Evolutionary conservation across 306 rosid species (phyloP).

Genomic region (Pyrus bretschneideri): DNA sequence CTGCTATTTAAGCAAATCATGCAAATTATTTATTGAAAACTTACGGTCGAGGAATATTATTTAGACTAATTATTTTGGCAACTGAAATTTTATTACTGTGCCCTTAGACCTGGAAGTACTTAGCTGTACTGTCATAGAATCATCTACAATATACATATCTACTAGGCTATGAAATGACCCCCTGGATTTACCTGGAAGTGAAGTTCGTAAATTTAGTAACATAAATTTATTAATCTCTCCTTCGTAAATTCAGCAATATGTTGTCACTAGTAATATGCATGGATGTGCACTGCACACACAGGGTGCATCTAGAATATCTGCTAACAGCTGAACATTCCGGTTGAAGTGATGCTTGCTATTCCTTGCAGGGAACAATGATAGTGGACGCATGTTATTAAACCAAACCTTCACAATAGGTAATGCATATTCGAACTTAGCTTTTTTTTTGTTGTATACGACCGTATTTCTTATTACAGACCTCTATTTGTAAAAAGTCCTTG

Average conservation of each 20-base stretch:
- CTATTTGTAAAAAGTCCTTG: slow-evolving; percentile 3
- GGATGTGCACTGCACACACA: background rate
- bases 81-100: background rate
- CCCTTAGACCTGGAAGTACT: background rate
- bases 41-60: background rate
- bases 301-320: slow-evolving; percentile 1
- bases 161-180: background rate
- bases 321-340: slow-evolving; percentile 10
- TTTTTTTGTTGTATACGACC: background rate
- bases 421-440: slow-evolving; percentile 1
- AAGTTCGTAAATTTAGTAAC: background rate
- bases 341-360: slow-evolving; percentile 1
- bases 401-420: slow-evolving; percentile 96
- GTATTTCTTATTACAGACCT: background rate
- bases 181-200: background rate
- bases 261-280: background rate
- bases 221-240: background rate
- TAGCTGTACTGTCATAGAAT: background rate
- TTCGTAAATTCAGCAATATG: background rate
- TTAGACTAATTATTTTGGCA: background rate
- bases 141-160: background rate
- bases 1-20: background rate
- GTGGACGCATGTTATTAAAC: slow-evolving; percentile 72
- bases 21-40: background rate
- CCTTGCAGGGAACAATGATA: slow-evolving; percentile 75